Evolutionary conservation across 176 grass and related monocot species (phyloP).

Genomic region (Aegilops tauschii): DNA sequence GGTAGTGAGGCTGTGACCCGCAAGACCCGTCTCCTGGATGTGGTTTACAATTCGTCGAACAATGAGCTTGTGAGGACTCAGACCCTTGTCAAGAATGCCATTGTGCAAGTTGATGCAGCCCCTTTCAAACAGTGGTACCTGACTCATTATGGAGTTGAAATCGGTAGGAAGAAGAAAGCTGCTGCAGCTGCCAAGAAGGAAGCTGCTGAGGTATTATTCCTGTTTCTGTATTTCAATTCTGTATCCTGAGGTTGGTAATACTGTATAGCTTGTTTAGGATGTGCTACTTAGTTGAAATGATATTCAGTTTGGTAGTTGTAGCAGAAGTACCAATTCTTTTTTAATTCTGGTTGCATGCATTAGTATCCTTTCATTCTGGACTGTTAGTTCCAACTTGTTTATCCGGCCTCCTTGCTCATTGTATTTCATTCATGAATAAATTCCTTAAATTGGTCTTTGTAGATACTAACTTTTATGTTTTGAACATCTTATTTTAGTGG

Average conservation of each 20-base stretch:
- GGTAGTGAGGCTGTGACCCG: constrained; percentile 41
- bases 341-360: too few species aligned
- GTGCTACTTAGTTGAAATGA: not conserved
- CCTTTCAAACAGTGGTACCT: constrained; percentile 49
- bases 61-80: constrained; percentile 43
- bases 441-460: too few species aligned
- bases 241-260: not conserved
- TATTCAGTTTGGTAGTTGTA: not conserved
- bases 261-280: not conserved
- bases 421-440: not conserved
- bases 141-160: constrained; percentile 43
- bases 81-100: constrained; percentile 38
- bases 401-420: not conserved
- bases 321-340: not conserved
- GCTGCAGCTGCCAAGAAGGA: constrained; percentile 48
- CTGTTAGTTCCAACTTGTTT: not conserved
- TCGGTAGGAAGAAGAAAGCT: constrained; percentile 40
- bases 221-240: not conserved
- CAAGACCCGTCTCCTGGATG: constrained; percentile 45
- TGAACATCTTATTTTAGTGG: not conserved
- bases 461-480: too few species aligned
- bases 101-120: constrained; percentile 50
- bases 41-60: constrained; percentile 48
- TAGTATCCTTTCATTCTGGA: not conserved
- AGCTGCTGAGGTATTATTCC: constrained; percentile 25